Conservation (phyloP, 2,329 filamentous ascomycete species). For the Penicillium sp. region DNA sequence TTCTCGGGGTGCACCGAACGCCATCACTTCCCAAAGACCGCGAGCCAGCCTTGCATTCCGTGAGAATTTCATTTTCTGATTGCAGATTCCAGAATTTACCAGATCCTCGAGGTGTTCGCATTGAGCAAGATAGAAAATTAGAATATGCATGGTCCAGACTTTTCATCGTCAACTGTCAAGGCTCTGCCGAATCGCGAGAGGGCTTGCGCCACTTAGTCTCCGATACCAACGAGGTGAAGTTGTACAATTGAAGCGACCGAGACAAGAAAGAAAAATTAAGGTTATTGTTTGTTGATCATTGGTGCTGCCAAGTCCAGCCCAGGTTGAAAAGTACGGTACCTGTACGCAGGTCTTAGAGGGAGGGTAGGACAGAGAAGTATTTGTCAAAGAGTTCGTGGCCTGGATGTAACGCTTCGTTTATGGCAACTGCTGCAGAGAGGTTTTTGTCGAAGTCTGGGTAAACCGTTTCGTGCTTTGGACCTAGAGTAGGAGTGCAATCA, state of each 20-base stretch:
- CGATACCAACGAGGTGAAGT: not conserved
- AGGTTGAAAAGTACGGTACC: not conserved
- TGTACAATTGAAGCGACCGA: not conserved
- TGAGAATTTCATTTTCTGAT: too few relatives aligned
- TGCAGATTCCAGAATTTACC: too few relatives aligned
- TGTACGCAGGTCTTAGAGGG: not conserved
- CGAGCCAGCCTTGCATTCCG: too few relatives aligned
- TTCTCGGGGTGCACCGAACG: too few relatives aligned
- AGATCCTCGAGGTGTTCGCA: too few relatives aligned
- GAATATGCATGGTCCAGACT: not conserved
- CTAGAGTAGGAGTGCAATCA: not conserved
- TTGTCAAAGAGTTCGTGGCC: not conserved
- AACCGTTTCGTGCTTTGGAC: not conserved
- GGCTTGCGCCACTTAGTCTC: not conserved
- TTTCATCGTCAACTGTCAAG: not conserved
- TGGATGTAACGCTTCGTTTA: not conserved
- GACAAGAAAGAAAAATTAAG: not conserved
- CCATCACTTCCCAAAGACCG: too few relatives aligned
- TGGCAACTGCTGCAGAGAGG: not conserved
- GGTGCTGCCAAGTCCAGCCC: not conserved
- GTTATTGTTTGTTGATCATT: not conserved
- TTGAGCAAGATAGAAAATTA: not conserved
- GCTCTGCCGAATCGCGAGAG: not conserved
- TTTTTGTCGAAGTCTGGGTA: not conserved
- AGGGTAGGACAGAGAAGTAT: not conserved